Conservation (phyloP, 805 yeast genomes). For the Alloascoidea africana region DNA sequence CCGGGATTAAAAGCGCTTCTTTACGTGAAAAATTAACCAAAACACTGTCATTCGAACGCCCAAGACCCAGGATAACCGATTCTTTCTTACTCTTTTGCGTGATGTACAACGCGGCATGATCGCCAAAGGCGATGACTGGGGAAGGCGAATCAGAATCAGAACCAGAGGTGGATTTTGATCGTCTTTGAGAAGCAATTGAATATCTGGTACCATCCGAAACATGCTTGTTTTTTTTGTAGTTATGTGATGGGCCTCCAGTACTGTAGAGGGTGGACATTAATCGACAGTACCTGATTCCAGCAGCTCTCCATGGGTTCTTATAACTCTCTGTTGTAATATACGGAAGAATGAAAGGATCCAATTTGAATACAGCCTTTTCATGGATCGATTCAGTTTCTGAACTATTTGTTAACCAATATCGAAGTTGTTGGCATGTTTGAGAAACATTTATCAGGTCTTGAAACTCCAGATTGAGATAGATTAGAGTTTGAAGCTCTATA, state of each 20-base stretch:
- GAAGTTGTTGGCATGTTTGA: background rate
- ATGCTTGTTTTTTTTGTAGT: background rate
- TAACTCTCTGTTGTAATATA: background rate
- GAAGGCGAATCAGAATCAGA: background rate
- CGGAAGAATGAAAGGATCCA: background rate
- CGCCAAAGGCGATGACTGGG: background rate
- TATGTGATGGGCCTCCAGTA: background rate
- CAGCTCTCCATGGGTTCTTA: background rate
- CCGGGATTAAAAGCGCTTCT: background rate
- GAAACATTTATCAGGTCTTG: background rate
- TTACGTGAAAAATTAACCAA: background rate
- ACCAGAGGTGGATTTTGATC: background rate
- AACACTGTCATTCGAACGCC: background rate
- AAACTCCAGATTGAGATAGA: background rate
- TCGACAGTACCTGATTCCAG: background rate
- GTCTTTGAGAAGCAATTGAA: background rate
- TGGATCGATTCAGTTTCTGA: background rate
- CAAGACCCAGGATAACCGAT: background rate
- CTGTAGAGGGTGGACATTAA: background rate
- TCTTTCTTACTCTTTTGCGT: background rate
- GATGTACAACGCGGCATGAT: background rate
- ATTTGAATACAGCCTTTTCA: background rate
- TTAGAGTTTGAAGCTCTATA: background rate
- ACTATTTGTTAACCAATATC: background rate
- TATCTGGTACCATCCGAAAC: background rate